Evolutionary conservation across 768 basidiomycete species (phyloP).

Genomic region (Asterophora parasitica): DNA sequence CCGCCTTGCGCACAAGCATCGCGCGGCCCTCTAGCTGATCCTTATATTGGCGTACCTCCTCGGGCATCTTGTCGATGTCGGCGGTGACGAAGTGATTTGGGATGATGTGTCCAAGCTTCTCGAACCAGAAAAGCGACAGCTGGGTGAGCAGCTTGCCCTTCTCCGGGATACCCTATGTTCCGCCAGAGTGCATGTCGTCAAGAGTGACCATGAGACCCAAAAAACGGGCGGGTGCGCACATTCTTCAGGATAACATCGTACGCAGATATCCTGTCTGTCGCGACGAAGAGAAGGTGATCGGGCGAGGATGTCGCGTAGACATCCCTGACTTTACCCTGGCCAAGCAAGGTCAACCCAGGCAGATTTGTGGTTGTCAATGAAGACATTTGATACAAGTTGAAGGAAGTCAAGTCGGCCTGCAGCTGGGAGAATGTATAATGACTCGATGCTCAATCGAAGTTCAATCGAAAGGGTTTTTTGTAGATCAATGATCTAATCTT

Average conservation of each 20-base stretch:
- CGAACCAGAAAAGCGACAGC: conserved; percentile 95
- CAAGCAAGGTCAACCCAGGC: conserved; percentile 62
- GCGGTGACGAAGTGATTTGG: conserved; percentile 88
- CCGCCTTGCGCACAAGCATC: conserved; percentile 89
- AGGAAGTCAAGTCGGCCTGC: not conserved
- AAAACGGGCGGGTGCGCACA: conserved; percentile 44
- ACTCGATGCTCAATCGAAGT: too few species aligned
- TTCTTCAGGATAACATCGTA: conserved; percentile 95
- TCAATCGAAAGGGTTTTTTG: not conserved
- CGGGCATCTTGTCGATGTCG: conserved; percentile 77
- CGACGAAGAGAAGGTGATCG: conserved; percentile 83
- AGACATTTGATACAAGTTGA: conserved; percentile 4
- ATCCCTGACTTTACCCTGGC: conserved; percentile 94
- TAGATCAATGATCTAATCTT: too few species aligned
- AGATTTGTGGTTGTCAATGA: conserved; percentile 54
- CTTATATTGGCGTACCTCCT: conserved; percentile 66
- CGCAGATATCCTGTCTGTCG: conserved; percentile 92
- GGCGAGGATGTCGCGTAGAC: conserved; percentile 76
- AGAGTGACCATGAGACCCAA: not conserved
- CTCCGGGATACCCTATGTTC: conserved; percentile 82
- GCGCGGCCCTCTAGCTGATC: conserved; percentile 76
- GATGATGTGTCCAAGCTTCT: conserved; percentile 70
- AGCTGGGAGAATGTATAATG: not conserved
- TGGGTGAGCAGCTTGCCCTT: conserved; percentile 89
- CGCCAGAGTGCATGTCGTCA: conserved; percentile 7